Evolutionary conservation across 2,329 filamentous ascomycete species (phyloP).

Genomic region (Elsinoe batatas): DNA sequence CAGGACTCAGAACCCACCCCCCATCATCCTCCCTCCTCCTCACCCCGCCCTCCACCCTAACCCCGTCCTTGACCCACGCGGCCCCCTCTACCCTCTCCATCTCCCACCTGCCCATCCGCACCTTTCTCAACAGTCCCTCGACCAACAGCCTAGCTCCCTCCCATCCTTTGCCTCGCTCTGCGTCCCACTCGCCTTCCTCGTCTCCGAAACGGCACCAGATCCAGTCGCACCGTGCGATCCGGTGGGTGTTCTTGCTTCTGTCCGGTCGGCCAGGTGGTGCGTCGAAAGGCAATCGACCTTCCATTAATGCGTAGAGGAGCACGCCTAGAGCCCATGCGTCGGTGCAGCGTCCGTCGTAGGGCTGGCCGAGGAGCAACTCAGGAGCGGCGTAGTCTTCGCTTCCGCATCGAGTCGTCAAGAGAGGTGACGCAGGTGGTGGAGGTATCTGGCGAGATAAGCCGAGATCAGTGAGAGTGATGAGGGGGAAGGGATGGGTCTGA

Average conservation of each 20-base stretch:
- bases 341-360: constrained; percentile 83
- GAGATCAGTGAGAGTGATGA: constrained; percentile 83
- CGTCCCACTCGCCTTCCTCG: constrained; percentile 78
- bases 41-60: constrained; percentile 54
- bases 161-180: constrained; percentile 50
- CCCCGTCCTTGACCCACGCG: constrained; percentile 67
- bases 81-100: constrained; percentile 62
- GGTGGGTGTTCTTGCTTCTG: constrained; percentile 66
- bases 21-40: constrained; percentile 44
- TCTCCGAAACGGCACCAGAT: constrained; percentile 81
- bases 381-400: constrained; percentile 96
- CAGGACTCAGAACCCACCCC: constrained; percentile 11
- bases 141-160: constrained; percentile 71
- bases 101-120: constrained; percentile 61
- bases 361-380: constrained; percentile 88
- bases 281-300: constrained; percentile 89
- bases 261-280: constrained; percentile 70
- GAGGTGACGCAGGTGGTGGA: constrained; percentile 61
- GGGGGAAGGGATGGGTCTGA: constrained; percentile 64
- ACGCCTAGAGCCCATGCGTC: constrained; percentile 96
- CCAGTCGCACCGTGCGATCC: constrained; percentile 95
- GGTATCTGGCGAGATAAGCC: constrained; percentile 80
- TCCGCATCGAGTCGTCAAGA: constrained; percentile 86
- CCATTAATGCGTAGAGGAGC: constrained; percentile 82
- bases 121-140: constrained; percentile 74